These are phyloP conservation scores for Erucastrum elatum DNA, from an alignment of 345 rosid genomes.

Conservation along the genomic window DNA sequence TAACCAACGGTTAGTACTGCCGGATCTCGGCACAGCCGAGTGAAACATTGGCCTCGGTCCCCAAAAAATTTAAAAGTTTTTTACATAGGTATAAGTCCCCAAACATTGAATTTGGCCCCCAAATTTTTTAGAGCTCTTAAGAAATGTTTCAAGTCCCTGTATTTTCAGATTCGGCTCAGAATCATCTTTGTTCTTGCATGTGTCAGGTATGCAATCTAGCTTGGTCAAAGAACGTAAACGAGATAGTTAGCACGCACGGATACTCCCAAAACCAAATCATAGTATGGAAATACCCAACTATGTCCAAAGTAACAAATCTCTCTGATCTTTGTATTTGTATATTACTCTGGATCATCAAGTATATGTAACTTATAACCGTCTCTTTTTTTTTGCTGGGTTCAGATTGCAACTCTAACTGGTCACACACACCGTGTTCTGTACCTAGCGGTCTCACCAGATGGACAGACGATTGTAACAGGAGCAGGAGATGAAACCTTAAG, in stretches of 20 bases:
- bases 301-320: conserved; percentile 74
- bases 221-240: conserved; percentile 97
- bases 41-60: too few species aligned
- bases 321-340: background rate
- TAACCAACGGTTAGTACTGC: background rate
- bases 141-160: too few species aligned
- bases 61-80: too few species aligned
- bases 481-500: conserved; percentile 98
- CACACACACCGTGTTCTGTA: conserved; percentile 91
- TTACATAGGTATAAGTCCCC: too few species aligned
- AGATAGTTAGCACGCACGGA: conserved; percentile 96
- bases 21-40: too few species aligned
- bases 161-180: background rate
- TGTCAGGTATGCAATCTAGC: conserved; percentile 93
- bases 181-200: background rate
- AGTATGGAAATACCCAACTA: conserved; percentile 95
- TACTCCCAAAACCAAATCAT: conserved; percentile 97
- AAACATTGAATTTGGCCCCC: too few species aligned
- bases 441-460: conserved; percentile 98
- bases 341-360: background rate
- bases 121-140: too few species aligned
- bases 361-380: background rate
- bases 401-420: conserved; percentile 96
- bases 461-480: conserved; percentile 98
- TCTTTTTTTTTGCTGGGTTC: conserved; percentile 26